These are phyloP conservation scores for Domatiomyces globalis DNA, from an alignment of 2,329 filamentous ascomycete species.

Conservation along the genomic window DNA sequence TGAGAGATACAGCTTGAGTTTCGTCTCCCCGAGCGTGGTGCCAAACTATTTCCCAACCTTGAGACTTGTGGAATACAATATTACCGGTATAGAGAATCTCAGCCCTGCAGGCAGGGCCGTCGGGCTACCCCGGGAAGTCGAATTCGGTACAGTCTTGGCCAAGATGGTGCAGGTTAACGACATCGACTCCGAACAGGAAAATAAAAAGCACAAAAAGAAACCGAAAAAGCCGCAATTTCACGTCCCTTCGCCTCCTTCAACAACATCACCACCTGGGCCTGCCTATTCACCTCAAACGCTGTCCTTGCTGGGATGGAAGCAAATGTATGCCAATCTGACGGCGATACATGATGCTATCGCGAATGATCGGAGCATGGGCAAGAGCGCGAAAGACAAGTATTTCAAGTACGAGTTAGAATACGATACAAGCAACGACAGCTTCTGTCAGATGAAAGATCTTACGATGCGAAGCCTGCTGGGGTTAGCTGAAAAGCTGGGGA, in stretches of 20 bases:
- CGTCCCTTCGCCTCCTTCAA: conserved; percentile 58
- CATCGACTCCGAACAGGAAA: conserved; percentile 23
- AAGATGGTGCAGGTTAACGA: not conserved
- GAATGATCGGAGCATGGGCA: conserved; percentile 13
- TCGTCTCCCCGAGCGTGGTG: conserved; percentile 75
- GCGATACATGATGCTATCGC: conserved; percentile 61
- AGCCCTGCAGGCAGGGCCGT: conserved; percentile 11
- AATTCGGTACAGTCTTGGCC: not conserved
- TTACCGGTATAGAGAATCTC: conserved; percentile 53
- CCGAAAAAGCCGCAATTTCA: conserved; percentile 47
- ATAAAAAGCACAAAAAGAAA: conserved; percentile 36
- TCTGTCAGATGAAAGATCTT: conserved; percentile 65
- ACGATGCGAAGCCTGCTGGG: conserved; percentile 70
- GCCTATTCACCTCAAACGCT: conserved; percentile 79
- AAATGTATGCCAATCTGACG: conserved; percentile 93
- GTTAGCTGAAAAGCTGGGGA: conserved; percentile 65
- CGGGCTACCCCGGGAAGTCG: conserved; percentile 4
- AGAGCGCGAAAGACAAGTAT: conserved; percentile 41
- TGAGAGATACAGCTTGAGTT: conserved; percentile 68
- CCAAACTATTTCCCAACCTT: conserved; percentile 85
- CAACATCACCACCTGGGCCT: conserved; percentile 62
- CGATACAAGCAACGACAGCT: conserved; percentile 59
- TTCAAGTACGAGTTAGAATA: conserved; percentile 78
- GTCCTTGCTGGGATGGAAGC: conserved; percentile 64
- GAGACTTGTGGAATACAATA: conserved; percentile 90